phyloP scores from a whole-genome alignment of 768 basidiomycete genomes.

The Amylocystis lapponica region DNA sequence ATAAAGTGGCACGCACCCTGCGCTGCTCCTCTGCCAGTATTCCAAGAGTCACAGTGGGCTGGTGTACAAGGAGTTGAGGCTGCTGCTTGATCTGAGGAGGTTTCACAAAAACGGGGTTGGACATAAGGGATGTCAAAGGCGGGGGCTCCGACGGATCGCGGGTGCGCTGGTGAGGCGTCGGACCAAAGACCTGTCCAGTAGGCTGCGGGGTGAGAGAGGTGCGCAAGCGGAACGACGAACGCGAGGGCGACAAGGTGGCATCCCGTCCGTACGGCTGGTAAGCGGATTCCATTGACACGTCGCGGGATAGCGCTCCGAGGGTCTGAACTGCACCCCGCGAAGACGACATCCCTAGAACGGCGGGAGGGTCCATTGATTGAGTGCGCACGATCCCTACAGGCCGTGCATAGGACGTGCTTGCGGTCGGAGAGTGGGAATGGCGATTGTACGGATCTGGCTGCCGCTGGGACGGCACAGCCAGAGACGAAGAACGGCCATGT shows the following conservation, averaged over 20 bases:
- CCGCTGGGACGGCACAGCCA: neutral
- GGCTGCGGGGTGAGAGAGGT: conserved; percentile 70
- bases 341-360: too few relatives aligned
- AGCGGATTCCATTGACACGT: conserved; percentile 38
- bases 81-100: conserved; percentile 34
- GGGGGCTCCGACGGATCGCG: conserved; percentile 68
- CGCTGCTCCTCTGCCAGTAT: conserved; percentile 17
- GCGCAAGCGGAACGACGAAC: conserved; percentile 51
- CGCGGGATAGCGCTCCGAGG: conserved; percentile 32
- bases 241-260: conserved; percentile 43
- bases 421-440: conserved; percentile 12
- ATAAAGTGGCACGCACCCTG: conserved; percentile 3
- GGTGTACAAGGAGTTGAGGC: conserved; percentile 1
- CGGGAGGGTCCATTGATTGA: conserved; percentile 65
- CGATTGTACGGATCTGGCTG: conserved; percentile 2
- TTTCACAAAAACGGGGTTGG: conserved; percentile 67
- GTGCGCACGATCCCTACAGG: conserved; percentile 39
- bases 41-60: conserved; percentile 17
- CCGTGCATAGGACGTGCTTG: conserved; percentile 6
- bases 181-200: conserved; percentile 35
- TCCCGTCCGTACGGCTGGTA: conserved; percentile 31
- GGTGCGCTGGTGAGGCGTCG: conserved; percentile 32
- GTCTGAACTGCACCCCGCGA: conserved; percentile 15
- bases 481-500: conserved; percentile 12
- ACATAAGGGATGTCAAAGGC: conserved; percentile 50